phyloP scores from a whole-genome alignment of 2,329 filamentous ascomycete genomes.

The Colletotrichum eremochloae region DNA sequence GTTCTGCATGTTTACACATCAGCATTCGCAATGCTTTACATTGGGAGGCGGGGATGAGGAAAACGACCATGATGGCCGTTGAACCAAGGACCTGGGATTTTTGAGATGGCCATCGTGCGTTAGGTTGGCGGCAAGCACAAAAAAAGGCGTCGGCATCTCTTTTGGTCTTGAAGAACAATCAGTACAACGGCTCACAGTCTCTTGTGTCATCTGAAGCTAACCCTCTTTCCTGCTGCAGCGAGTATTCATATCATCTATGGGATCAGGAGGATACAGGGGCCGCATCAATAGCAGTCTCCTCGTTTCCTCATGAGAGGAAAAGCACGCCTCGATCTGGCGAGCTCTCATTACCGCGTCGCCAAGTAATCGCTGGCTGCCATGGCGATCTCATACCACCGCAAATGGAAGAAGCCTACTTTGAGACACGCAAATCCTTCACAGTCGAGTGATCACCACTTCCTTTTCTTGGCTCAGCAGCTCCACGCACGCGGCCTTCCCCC shows the following conservation, averaged over 20 bases:
- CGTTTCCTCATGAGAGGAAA: not conserved
- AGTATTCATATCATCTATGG: not conserved
- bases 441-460: not conserved
- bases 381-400: constrained; percentile 33
- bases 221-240: not conserved
- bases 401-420: constrained; percentile 11
- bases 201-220: not conserved
- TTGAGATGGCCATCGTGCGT: not conserved
- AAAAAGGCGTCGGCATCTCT: not conserved
- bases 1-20: not conserved
- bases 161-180: accelerated
- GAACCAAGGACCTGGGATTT: constrained; percentile 20
- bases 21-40: not conserved
- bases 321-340: not conserved
- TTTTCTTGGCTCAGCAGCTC: not conserved
- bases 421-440: constrained; percentile 19
- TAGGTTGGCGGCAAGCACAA: not conserved
- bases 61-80: constrained; percentile 22
- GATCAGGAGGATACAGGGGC: not conserved
- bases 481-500: not conserved
- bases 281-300: not conserved
- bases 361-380: constrained; percentile 5
- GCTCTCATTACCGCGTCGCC: not conserved
- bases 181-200: not conserved
- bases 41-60: not conserved